phyloP scores from a whole-genome alignment of 208 protist genomes.

The Kentomonas sorsogonicus region DNA sequence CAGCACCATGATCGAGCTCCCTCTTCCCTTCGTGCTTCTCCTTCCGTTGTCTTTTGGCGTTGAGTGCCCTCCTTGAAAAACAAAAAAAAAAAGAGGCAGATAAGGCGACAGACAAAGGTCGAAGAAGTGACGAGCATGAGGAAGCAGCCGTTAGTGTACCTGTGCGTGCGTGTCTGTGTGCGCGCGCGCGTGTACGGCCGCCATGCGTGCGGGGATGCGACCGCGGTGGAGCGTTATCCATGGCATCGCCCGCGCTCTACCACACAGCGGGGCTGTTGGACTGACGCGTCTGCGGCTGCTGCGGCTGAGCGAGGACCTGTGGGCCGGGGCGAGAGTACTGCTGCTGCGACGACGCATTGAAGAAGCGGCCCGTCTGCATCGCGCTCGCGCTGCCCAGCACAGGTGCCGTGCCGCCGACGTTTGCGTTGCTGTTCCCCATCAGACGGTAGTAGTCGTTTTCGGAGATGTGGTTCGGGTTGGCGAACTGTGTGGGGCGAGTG shows the following conservation, averaged over 20 bases:
- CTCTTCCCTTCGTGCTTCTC: background rate
- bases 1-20: background rate
- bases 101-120: conserved; percentile 12
- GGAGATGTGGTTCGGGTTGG: too few relatives aligned
- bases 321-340: too few relatives aligned
- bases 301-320: too few relatives aligned
- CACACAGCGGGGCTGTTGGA: too few relatives aligned
- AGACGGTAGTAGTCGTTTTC: background rate
- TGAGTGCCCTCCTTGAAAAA: background rate
- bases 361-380: too few relatives aligned
- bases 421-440: background rate
- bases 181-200: too few relatives aligned
- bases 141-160: background rate
- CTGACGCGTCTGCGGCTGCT: too few relatives aligned
- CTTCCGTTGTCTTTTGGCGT: conserved; percentile 5
- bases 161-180: background rate
- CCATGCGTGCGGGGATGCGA: too few relatives aligned
- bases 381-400: too few relatives aligned
- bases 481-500: background rate
- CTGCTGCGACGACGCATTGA: too few relatives aligned
- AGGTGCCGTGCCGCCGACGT: conserved; percentile 4
- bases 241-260: conserved; percentile 1
- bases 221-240: background rate
- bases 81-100: conserved; percentile 8
- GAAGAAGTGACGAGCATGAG: conserved; percentile 1